Percentiles rank a stretch among this genome's conserved stretches.
These are phyloP conservation scores for Corchorus capsularis DNA, from an alignment of 345 rosid species.

Conservation along the genomic window DNA sequence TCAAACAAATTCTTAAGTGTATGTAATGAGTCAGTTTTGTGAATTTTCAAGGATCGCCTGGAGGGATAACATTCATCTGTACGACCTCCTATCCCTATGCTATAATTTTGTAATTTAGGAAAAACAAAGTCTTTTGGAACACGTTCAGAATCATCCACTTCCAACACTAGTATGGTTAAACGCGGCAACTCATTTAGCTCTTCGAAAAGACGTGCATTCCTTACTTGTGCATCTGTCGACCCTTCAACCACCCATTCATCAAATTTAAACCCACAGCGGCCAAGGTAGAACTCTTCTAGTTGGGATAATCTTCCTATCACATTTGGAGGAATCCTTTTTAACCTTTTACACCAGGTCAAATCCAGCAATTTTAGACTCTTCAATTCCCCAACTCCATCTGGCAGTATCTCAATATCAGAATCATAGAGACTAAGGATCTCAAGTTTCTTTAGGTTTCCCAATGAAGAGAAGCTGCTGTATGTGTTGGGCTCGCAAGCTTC, in stretches of 20 bases:
- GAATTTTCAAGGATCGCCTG: neutral
- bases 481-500: no score
- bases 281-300: constrained; percentile 5
- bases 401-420: neutral
- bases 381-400: neutral
- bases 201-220: neutral
- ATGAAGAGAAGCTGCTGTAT: no score
- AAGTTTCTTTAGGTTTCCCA: no score
- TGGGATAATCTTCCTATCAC: neutral
- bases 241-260: neutral
- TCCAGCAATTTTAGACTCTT: constrained; percentile 16
- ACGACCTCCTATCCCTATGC: neutral
- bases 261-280: neutral
- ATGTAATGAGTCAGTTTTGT: neutral
- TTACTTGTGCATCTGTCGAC: no score
- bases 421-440: no score
- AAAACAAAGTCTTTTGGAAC: neutral
- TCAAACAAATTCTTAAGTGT: neutral
- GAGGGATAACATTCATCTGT: neutral
- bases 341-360: neutral
- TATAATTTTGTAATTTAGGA: neutral
- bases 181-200: neutral
- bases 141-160: neutral
- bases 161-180: neutral
- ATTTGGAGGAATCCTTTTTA: neutral